Base-by-base conservation (phyloP, 805 yeast species). In the Candida silvatica region DNA sequence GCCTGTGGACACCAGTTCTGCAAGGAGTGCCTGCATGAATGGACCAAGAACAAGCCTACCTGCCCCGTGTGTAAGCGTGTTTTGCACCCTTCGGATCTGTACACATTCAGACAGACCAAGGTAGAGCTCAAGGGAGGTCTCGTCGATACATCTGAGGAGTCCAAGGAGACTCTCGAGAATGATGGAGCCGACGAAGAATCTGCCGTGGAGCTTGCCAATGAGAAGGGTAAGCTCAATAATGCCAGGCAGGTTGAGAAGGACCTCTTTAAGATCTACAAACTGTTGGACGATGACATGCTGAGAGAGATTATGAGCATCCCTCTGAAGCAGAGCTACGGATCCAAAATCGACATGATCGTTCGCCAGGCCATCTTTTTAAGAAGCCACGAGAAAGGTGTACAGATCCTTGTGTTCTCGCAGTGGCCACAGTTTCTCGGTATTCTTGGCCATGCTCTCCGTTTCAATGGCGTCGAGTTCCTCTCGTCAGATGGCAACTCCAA, bases 1-100 rank as follows among this genome's bases (percentile, higher is more conserved):
- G 76, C 76, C 7, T 92, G 98, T 66, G 97, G 97, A 0, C 98
- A 92, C 57, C 77, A 77, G 45, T 92, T 81, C 51, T 92, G 98
- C 53, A 71, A 74, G 38, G 82, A 73, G 1, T 92, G 98, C 54
- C 62, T 92, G 25, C 67, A 61, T 15, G 76, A 67, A 36, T 92
- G 98, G 98, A 45, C 45, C 39, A 58, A 56, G 16, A 62, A 62
- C 12, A 70, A 70, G 27, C 52, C 58, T 1, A 58, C 62, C 2
- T 92, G 98, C 56, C 97, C 98, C 0, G 65, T 87, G 45, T 92
- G 98, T 59, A 84, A 85, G 40, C 58, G 69, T 2, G 43, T 43
- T 2, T 59, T 85, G 14, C 56, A 55, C 17, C 42, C 49, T 6
- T 56, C 63, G 4, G 80, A 84, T 20, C 61, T 84, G 7, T 84